Base-by-base conservation (phyloP, 1,139 yeast genomes). In the Candida glucosophila region DNA sequence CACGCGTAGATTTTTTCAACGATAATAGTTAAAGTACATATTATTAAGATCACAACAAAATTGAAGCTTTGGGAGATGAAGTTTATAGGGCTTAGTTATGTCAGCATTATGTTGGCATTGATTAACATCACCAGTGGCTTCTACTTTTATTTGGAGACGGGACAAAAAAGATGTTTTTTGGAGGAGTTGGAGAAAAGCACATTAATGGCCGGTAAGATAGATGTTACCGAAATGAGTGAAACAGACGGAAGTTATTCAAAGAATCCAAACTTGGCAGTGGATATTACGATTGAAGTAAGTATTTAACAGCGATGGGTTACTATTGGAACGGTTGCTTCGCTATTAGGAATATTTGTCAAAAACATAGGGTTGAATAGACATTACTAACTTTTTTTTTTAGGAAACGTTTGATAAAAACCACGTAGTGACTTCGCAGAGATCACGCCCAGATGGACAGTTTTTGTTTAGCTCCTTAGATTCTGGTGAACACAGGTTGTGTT, bases 331-430 rank as follows among this genome's bases (percentile, higher is more conserved):
- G 8, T 17, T 17, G 8, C 9, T 17, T 9, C 8, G 9, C 9
- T 17, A 8, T 17, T 17, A 8, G 8, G 8, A 17, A 9, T 9
- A 9, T 17, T 17, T n/a, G n/a, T n/a, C n/a, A n/a, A n/a, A n/a
- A n/a, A n/a, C n/a, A n/a, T n/a, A n/a, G n/a, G n/a, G 18, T 8
- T 8, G 18, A 8, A 8, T 16, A 6, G 6, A 14, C 8, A 10
- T 12, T 36, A 43, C 50, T 44, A 41, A 44, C 45, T 19, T 14
- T 7, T n/a, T n/a, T n/a, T n/a, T 15, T n/a, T 29, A 49, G 53
- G 71, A 65, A 52, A 64, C 70, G 11, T 65, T 65, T 31, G 70
- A 64, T 45, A 63, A 62, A 38, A 57, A 64, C 46, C 62, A 64
- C 35, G 44, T 56, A 33, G 70, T 64, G 22, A 62, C 56, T 22